Percentiles rank a stretch among this genome's conserved stretches.
phyloP scores from a whole-genome alignment of 352 stramenopile genomes.

The Phytopythium delawarense region DNA sequence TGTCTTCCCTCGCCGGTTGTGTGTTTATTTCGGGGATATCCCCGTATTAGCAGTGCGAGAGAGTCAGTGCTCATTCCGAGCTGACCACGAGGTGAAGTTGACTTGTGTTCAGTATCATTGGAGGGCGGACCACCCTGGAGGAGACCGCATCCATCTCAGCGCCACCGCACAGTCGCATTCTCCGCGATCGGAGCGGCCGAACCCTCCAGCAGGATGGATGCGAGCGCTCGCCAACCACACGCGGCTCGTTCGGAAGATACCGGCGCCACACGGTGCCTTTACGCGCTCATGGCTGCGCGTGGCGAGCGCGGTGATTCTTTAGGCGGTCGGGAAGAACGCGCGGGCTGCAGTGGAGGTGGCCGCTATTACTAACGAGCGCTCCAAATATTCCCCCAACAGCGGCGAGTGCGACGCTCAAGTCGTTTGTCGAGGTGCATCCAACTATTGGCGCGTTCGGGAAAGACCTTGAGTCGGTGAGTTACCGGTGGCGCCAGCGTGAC shows the following conservation, averaged over 20 bases:
- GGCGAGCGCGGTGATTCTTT: neutral
- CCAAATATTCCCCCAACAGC: neutral
- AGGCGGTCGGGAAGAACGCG: neutral
- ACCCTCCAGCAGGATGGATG: conserved; percentile 7
- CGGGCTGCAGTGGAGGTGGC: neutral
- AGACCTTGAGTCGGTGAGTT: conserved; percentile 1
- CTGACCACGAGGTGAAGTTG: neutral
- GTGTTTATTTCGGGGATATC: neutral
- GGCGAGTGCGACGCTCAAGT: neutral
- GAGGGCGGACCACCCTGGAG: neutral
- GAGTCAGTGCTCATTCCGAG: neutral
- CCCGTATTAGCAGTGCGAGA: neutral
- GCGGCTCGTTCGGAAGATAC: neutral
- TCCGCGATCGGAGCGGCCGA: neutral
- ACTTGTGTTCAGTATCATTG: neutral
- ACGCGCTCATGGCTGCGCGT: neutral
- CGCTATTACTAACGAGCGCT: neutral
- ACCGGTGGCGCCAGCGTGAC: neutral
- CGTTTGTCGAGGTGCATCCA: neutral
- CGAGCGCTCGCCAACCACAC: neutral
- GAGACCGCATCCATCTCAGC: neutral
- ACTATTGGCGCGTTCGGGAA: neutral
- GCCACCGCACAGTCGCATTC: neutral
- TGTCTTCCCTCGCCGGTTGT: neutral
- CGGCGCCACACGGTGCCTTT: neutral